Base-by-base conservation (phyloP, 1,139 yeast species). In the Protomyces macrosporus region DNA sequence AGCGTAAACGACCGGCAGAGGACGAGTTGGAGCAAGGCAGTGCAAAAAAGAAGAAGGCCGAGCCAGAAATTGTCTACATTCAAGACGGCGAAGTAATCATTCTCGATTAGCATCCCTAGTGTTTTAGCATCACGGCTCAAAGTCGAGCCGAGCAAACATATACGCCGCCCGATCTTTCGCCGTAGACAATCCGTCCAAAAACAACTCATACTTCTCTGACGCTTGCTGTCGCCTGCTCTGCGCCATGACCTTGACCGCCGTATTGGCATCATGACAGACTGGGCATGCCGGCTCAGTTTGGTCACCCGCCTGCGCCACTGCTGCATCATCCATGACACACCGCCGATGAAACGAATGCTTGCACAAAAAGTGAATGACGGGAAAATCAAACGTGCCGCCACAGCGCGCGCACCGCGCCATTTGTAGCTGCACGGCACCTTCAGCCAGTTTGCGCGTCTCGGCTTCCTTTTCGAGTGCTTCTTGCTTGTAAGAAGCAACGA, bases 321-420 rank as follows among this genome's bases (percentile, higher is more conserved):
- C 48, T n/a, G 48, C 48, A 16, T 42, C 16, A 51, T 71, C 67
- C 60, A 81, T 79, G 32, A 93, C 75, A 71, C 98, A 95, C 60
- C 88, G 79, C 69, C 87, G 90, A 72, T 93, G 98, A 72, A 84
- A 90, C 3, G 95, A 85, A 71, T 93, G 98, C 62, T 82, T 82
- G 76, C 98, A 93, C 67, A 85, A 84, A 77, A 91, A 95, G 71
- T 89, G 96, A 0, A 88, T 82, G 6, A 87, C 82, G 0, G 98
- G 98, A 63, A 86, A 80, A 66, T 90, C 96, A 39, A 93, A 76
- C 34, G 83, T 80, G 60, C 82, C 78, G 14, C 83, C 79, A 72
- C 98, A 95, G 6, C 85, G 80, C 23, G 85, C 78, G 73, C 98
- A 95, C 58, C 79, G 80, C 33, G 86, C 81, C 68, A 86, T 84